These are phyloP conservation scores for Tolypocladium sp. DNA, from an alignment of 2,329 filamentous ascomycete genomes.

Conservation along the genomic window DNA sequence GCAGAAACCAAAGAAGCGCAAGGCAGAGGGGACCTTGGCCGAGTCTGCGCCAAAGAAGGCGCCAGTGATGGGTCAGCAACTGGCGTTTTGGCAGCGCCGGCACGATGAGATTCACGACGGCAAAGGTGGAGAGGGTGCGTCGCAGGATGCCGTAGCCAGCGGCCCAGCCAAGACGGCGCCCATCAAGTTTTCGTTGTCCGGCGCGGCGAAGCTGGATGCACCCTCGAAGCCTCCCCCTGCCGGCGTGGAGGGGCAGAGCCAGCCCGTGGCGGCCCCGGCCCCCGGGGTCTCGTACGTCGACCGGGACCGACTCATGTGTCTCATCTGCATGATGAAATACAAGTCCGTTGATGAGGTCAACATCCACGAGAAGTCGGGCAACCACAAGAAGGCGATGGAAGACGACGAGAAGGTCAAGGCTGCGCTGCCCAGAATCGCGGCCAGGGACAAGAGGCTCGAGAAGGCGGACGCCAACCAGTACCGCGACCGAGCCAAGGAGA, in stretches of 20 bases:
- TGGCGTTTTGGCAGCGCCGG: conserved; percentile 36
- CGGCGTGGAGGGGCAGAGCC: conserved; percentile 4
- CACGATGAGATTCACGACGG: conserved; percentile 28
- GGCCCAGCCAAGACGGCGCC: conserved; percentile 3
- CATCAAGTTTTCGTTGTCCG: conserved; percentile 23
- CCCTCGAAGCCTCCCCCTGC: conserved; percentile 2
- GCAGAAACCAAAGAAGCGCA: conserved; percentile 44
- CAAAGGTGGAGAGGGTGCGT: not conserved
- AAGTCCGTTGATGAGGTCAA: conserved; percentile 31
- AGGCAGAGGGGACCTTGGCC: conserved; percentile 30
- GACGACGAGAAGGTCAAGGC: conserved; percentile 39
- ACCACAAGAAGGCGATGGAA: conserved; percentile 30
- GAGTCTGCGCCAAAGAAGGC: conserved; percentile 25
- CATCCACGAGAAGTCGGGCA: conserved; percentile 32
- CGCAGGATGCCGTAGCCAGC: not conserved
- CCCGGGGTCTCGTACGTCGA: conserved; percentile 46
- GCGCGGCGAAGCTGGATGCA: conserved; percentile 9
- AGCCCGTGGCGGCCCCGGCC: not conserved
- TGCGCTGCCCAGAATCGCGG: conserved; percentile 29
- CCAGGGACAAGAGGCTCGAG: conserved; percentile 25
- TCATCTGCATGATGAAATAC: conserved; percentile 38
- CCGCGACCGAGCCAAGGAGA: conserved; percentile 59
- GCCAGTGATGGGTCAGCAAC: conserved; percentile 30
- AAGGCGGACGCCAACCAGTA: conserved; percentile 34
- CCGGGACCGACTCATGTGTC: conserved; percentile 34